Conservation (phyloP, 345 rosid genomes). For the Cardamine chenopodiifolia region DNA sequence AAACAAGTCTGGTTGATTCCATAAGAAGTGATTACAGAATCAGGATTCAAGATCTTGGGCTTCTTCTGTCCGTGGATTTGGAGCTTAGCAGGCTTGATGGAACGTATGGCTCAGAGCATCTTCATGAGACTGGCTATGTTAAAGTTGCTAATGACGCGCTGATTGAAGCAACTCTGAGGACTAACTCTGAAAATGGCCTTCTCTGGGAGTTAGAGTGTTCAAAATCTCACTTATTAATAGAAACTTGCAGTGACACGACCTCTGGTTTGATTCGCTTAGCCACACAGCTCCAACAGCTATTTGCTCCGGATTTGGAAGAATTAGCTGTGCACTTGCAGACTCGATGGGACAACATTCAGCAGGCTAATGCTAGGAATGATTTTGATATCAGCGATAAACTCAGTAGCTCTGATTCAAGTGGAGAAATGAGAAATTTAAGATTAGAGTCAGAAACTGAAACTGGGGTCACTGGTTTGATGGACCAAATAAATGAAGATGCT, state of each 20-base stretch:
- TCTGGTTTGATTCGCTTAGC: constrained; percentile 72
- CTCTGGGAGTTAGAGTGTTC: constrained; percentile 82
- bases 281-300: constrained; percentile 75
- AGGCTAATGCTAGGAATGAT: constrained; percentile 52
- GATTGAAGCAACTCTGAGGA: constrained; percentile 65
- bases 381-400: constrained; percentile 44
- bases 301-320: constrained; percentile 94
- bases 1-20: constrained; percentile 46
- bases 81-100: constrained; percentile 55
- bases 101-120: constrained; percentile 62
- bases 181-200: constrained; percentile 56
- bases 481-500: constrained; percentile 78
- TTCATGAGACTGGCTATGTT: constrained; percentile 66
- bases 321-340: constrained; percentile 80
- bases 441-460: constrained; percentile 40
- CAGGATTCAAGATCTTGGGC: constrained; percentile 79
- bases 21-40: constrained; percentile 56
- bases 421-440: constrained; percentile 44
- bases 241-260: constrained; percentile 89
- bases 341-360: constrained; percentile 72
- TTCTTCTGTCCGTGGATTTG: constrained; percentile 66
- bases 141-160: constrained; percentile 80
- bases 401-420: constrained; percentile 47
- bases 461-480: constrained; percentile 62
- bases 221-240: constrained; percentile 63